phyloP scores from a whole-genome alignment of 2,329 filamentous ascomycete genomes.

The Alternaria sp. region DNA sequence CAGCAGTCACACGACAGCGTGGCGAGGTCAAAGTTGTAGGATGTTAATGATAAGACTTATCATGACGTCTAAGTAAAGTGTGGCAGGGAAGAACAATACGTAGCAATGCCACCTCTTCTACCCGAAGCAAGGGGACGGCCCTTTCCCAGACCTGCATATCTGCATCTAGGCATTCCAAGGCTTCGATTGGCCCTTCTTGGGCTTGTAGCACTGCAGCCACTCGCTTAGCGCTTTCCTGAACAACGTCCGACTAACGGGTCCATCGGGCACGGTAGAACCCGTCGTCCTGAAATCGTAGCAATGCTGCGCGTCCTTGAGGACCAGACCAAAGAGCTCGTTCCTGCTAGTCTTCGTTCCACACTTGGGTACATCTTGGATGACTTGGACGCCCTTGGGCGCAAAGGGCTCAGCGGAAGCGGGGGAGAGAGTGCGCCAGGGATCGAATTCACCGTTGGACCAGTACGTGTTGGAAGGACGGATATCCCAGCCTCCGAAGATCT shows the following conservation, averaged over 20 bases:
- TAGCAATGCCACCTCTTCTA: neutral
- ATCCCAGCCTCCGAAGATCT: constrained; percentile 57
- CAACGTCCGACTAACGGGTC: constrained; percentile 42
- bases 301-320: constrained; percentile 55
- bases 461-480: constrained; percentile 60
- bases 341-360: constrained; percentile 49
- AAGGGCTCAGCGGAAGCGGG: constrained; percentile 51
- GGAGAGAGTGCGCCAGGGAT: constrained; percentile 59
- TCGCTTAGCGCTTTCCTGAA: constrained; percentile 52
- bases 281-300: constrained; percentile 55
- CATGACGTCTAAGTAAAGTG: neutral
- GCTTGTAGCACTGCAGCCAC: constrained; percentile 55
- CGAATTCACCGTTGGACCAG: constrained; percentile 59
- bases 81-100: neutral
- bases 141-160: neutral
- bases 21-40: neutral
- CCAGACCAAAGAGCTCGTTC: constrained; percentile 56
- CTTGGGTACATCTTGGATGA: constrained; percentile 4
- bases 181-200: constrained; percentile 16
- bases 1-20: neutral
- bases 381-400: constrained; percentile 43
- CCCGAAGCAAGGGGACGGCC: neutral
- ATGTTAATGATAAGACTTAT: neutral
- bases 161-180: constrained; percentile 3
- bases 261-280: constrained; percentile 32